Base-by-base conservation (phyloP, 1,284 basidiomycete species). In the Tylopilus sp. region DNA sequence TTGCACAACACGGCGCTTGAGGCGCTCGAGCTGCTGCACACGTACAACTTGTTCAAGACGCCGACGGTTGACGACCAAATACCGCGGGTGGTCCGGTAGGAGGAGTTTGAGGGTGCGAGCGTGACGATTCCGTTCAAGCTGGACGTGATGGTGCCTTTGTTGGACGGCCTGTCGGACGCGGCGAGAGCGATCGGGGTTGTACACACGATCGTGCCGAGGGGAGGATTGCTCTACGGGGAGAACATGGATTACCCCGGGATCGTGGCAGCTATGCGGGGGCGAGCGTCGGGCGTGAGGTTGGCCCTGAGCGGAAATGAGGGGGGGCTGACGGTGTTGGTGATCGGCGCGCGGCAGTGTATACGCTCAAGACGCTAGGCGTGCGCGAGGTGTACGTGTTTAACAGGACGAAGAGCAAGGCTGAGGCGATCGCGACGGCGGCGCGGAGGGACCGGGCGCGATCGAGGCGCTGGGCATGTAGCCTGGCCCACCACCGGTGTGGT, bases 171-270 rank as follows among this genome's bases (percentile, higher is more conserved):
- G 31, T 89, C 92, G 0, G 79, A 82, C 3, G 84, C 92, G 36
- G 94, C 91, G 0, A 74, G 82, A 58, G 74, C 79, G 4, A 93
- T 97, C 51, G 94, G 94, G 1, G 94, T 94, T 0, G 91, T 97
- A 57, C 97, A 97, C 70, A 97, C 94, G 21, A 80, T 97, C 63
- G 77, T 94, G 18, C 86, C 89, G 6, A 45, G 39, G 21, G 42
- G 61, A 57, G 71, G 74, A 3, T 68, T 73, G 21, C 73, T 97
- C 26, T 73, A 81, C 43, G 94, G 94, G 2, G 92, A 97, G 62
- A 97, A 97, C 70, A 96, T 93, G 0, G 94, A 97, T 65, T 97
- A 92, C 86, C 69, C 88, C 43, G 94, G 91, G 0, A 95, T 97
- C 56, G 76, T 76, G 23, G 74, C 82, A 18, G 78, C 81, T 39